Conservation (phyloP, 345 rosid species). For the Eucalyptus cladocalyx region DNA sequence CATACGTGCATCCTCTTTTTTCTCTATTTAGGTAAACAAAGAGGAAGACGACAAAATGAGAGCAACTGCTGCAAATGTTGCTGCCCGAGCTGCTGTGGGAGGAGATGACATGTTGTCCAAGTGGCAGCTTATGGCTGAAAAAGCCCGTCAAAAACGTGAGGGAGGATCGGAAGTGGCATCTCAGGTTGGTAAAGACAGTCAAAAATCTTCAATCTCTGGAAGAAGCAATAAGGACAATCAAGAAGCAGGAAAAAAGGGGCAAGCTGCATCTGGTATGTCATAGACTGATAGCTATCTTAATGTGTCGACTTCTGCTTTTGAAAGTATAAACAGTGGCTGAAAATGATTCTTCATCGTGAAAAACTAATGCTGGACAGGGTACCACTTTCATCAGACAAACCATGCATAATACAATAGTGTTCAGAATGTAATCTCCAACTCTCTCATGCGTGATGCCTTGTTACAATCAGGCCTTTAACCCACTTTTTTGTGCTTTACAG, state of each 20-base stretch:
- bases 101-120: constrained; percentile 87
- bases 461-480: neutral
- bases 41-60: constrained; percentile 99
- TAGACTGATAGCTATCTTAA: neutral
- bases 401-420: neutral
- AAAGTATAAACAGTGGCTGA: neutral
- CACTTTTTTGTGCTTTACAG: constrained; percentile 12
- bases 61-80: constrained; percentile 95
- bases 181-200: constrained; percentile 44
- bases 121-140: constrained; percentile 98
- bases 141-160: constrained; percentile 80
- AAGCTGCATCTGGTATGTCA: constrained; percentile 33
- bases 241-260: constrained; percentile 40
- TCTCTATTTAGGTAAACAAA: constrained; percentile 27
- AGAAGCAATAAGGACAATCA: constrained; percentile 42
- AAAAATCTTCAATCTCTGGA: constrained; percentile 29
- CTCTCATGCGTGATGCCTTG: neutral
- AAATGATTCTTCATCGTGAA: neutral
- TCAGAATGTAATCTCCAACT: neutral
- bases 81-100: constrained; percentile 96
- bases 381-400: neutral
- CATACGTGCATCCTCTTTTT: neutral
- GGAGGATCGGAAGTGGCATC: constrained; percentile 31
- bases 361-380: neutral
- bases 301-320: neutral